Evolutionary conservation across 2,329 filamentous ascomycete genomes (phyloP), one percentile per base, ranked within the genome.

Genomic region (Diaporthe helianthi): DNA sequence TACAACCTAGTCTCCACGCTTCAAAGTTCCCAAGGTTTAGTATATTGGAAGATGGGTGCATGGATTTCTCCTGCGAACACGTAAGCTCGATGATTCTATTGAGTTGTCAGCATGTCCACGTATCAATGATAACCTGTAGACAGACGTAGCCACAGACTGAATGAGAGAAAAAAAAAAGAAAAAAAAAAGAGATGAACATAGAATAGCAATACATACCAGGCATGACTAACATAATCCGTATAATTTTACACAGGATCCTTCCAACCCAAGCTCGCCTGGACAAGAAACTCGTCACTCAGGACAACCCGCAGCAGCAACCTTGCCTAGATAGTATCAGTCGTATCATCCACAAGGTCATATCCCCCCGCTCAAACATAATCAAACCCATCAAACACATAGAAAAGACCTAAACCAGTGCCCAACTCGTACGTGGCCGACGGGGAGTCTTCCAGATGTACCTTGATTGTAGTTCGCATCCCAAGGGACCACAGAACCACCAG

Each of bases 201-300:
- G 17, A 19, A 44, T 19, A 5, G 15, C 17, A 44, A 6, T 6
- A 44, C 58, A 33, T 36, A 49, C 44, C 44, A 63, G n/a, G 19
- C 58, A 49, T 49, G 58, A n/a, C 58, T 63, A 49, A 44, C 58
- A 63, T 63, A 63, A 29, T 49, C 44, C 58, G 49, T 63, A 29
- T 49, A 49, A 19, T 63, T 49, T 19, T 49, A 29, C 31, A 63
- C n/a, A 49, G 58, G 44, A 49, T 63, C 44, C n/a, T n/a, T n/a
- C n/a, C 58, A 63, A 9, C 13, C 58, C 41, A 3, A 29, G 58
- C 44, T 24, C 29, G 1, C 36, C 58, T 24, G 58, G 58, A 46
- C 58, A 63, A 2, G 41, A 63, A n/a, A 49, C 58, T 44, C 26
- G 44, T 29, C 2, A 0, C 29, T 13, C 44, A 49, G 29, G 44